phyloP scores from a whole-genome alignment of 1,284 basidiomycete genomes.

The Marasmius fiardii region DNA sequence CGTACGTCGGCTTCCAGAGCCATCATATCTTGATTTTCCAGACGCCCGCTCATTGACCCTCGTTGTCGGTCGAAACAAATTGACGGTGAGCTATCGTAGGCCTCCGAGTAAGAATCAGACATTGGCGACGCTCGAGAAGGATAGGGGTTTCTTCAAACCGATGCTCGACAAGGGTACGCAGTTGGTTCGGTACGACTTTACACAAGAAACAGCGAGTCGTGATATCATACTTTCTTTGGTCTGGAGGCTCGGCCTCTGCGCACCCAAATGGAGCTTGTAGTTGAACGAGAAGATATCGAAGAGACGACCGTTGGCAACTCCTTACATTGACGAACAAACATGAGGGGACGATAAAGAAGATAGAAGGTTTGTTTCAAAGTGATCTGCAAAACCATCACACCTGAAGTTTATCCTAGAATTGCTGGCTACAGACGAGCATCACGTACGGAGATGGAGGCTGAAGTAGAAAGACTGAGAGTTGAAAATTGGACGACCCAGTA shows the following conservation, averaged over 20 bases:
- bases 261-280: constrained; percentile 25
- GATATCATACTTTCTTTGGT: constrained; percentile 33
- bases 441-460: too few species aligned
- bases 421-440: too few species aligned
- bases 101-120: too few species aligned
- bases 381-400: too few species aligned
- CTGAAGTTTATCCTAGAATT: too few species aligned
- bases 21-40: too few species aligned
- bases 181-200: constrained; percentile 35
- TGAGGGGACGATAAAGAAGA: constrained; percentile 4
- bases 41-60: too few species aligned
- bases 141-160: constrained; percentile 44
- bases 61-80: too few species aligned
- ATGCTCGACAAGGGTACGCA: constrained; percentile 40
- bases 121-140: constrained; percentile 37
- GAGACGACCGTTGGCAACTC: constrained; percentile 31
- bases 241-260: constrained; percentile 22
- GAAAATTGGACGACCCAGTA: too few species aligned
- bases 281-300: constrained; percentile 30
- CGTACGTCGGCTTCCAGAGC: too few species aligned
- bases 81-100: too few species aligned
- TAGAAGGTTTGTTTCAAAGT: background rate
- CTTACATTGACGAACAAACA: constrained; percentile 33
- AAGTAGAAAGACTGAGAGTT: too few species aligned
- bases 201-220: constrained; percentile 28